Evolutionary conservation across 2,329 filamentous ascomycete genomes (phyloP).

Genomic region (Elsinoe fawcettii): DNA sequence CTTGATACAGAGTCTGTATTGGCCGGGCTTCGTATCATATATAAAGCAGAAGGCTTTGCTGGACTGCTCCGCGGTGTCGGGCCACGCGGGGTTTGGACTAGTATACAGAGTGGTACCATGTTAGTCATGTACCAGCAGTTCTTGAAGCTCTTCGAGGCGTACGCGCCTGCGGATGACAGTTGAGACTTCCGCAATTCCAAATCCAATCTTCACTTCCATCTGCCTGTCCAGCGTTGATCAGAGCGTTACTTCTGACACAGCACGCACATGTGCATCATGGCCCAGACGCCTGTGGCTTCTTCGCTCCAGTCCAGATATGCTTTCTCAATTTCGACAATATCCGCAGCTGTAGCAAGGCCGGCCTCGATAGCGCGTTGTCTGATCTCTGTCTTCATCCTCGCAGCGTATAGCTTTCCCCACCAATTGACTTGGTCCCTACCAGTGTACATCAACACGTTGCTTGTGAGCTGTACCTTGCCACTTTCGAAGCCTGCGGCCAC

Average conservation of each 20-base stretch:
- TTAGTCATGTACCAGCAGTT: conserved; percentile 88
- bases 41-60: conserved; percentile 75
- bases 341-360: background rate
- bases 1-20: conserved; percentile 86
- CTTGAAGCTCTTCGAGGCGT: conserved; percentile 64
- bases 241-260: background rate
- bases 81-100: conserved; percentile 90
- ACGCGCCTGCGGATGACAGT: conserved; percentile 32
- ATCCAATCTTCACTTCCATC: background rate
- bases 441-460: background rate
- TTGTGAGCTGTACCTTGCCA: background rate
- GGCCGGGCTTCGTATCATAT: conserved; percentile 77
- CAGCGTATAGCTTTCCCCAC: background rate
- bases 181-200: background rate
- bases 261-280: background rate
- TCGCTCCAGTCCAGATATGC: background rate
- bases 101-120: conserved; percentile 95
- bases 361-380: background rate
- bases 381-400: background rate
- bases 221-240: too few relatives aligned
- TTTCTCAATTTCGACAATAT: background rate
- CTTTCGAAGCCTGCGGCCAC: conserved; percentile 15
- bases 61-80: conserved; percentile 95
- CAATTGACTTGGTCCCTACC: background rate
- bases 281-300: background rate